Evolutionary conservation across 108 stramenopile species (phyloP).

Genomic region (Skeletonema tropicum): DNA sequence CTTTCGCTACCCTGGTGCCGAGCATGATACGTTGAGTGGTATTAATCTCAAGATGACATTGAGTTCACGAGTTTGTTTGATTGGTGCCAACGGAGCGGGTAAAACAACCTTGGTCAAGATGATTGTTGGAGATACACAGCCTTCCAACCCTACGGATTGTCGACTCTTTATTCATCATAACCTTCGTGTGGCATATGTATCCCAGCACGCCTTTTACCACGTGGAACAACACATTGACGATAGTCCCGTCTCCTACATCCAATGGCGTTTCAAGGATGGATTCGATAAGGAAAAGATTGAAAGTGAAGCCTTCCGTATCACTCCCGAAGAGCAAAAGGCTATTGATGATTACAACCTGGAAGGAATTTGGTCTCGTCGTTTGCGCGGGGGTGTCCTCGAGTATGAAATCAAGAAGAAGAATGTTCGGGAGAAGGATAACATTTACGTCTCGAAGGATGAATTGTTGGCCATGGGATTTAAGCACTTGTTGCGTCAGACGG

Average conservation of each 20-base stretch:
- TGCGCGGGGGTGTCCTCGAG: constrained; percentile 87
- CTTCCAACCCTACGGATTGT: constrained; percentile 74
- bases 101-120: constrained; percentile 93
- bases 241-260: constrained; percentile 92
- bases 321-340: constrained; percentile 91
- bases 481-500: constrained; percentile 85
- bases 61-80: constrained; percentile 84
- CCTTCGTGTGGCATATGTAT: constrained; percentile 94
- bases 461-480: constrained; percentile 87
- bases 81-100: constrained; percentile 87
- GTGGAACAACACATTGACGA: constrained; percentile 94
- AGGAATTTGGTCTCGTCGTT: constrained; percentile 93
- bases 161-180: constrained; percentile 91
- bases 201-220: constrained; percentile 96
- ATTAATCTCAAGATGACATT: constrained; percentile 90
- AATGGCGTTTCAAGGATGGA: constrained; percentile 96
- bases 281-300: constrained; percentile 90
- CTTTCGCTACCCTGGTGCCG: constrained; percentile 84
- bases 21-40: constrained; percentile 69
- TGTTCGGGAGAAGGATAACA: constrained; percentile 91
- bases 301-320: constrained; percentile 85
- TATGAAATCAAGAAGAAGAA: constrained; percentile 95
- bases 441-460: constrained; percentile 86
- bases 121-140: constrained; percentile 92
- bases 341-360: constrained; percentile 91